Conservation (phyloP, 139 green algal genomes). For the Micractinium sp. region DNA sequence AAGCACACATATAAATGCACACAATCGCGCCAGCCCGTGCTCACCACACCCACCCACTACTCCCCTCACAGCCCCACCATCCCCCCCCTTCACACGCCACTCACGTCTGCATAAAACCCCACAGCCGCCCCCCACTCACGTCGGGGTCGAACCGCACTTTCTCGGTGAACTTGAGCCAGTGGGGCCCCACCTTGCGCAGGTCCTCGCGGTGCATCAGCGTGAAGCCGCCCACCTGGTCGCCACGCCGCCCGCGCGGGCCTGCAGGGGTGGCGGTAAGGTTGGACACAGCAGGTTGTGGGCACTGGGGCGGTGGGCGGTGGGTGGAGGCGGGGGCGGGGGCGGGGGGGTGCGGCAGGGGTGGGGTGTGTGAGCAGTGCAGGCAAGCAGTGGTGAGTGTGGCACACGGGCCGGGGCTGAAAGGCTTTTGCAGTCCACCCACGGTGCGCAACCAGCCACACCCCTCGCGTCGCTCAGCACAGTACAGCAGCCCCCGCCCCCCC, state of each 20-base stretch:
- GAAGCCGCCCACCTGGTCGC: slow-evolving; percentile 82
- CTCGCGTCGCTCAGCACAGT: not conserved
- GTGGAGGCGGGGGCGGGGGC: not conserved
- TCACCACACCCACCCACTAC: too few relatives aligned
- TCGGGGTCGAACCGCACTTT: slow-evolving; percentile 53
- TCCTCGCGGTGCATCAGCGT: slow-evolving; percentile 83
- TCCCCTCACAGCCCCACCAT: too few relatives aligned
- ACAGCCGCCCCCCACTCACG: slow-evolving; percentile 30
- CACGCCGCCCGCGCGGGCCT: slow-evolving; percentile 45
- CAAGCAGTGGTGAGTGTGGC: too few relatives aligned
- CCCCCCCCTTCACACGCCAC: too few relatives aligned
- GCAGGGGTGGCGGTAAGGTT: not conserved
- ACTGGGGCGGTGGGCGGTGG: not conserved
- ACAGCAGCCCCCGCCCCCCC: slow-evolving; percentile 23
- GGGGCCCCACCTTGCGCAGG: slow-evolving; percentile 71
- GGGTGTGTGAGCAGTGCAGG: not conserved
- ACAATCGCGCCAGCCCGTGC: too few relatives aligned
- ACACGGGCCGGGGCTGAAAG: not conserved
- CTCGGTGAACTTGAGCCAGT: slow-evolving; percentile 85
- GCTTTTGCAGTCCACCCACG: not conserved
- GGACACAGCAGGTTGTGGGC: not conserved
- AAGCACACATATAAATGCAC: too few relatives aligned
- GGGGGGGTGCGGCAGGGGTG: not conserved
- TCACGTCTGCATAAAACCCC: slow-evolving; percentile 43
- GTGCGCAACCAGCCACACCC: not conserved